Conservation (phyloP, 2,329 filamentous ascomycete species). For the Macrophomina pseudophaseolina region DNA sequence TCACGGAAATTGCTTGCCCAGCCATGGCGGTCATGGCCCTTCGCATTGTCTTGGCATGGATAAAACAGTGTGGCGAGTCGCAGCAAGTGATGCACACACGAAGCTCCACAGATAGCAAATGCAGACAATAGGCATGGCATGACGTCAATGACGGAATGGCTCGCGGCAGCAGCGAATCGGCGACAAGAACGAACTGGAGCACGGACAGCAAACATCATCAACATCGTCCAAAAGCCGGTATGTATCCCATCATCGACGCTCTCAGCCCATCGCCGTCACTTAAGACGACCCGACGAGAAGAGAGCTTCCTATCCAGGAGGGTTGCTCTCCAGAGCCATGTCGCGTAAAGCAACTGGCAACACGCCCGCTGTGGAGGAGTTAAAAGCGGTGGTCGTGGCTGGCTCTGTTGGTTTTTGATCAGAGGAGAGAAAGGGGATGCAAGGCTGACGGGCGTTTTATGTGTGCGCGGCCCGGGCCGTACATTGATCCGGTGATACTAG, state of each 20-base stretch:
- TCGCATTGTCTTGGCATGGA: too few species aligned
- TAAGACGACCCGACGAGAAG: slow-evolving; percentile 26
- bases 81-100: neutral
- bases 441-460: slow-evolving; percentile 15
- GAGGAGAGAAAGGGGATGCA: slow-evolving; percentile 20
- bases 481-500: slow-evolving; percentile 15
- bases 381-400: slow-evolving; percentile 29
- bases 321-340: slow-evolving; percentile 27
- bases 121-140: neutral
- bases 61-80: neutral
- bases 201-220: neutral
- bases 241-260: slow-evolving; percentile 29
- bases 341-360: slow-evolving; percentile 27
- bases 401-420: slow-evolving; percentile 29
- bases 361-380: slow-evolving; percentile 26
- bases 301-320: slow-evolving; percentile 28
- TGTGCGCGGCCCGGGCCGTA: slow-evolving; percentile 12
- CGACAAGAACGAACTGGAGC: neutral
- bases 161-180: neutral
- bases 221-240: neutral
- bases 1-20: neutral
- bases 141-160: neutral
- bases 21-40: too few species aligned
- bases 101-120: neutral
- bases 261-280: slow-evolving; percentile 26